Conservation (phyloP, 192 early-diverging fungal species). For the Coemansia sp. region DNA sequence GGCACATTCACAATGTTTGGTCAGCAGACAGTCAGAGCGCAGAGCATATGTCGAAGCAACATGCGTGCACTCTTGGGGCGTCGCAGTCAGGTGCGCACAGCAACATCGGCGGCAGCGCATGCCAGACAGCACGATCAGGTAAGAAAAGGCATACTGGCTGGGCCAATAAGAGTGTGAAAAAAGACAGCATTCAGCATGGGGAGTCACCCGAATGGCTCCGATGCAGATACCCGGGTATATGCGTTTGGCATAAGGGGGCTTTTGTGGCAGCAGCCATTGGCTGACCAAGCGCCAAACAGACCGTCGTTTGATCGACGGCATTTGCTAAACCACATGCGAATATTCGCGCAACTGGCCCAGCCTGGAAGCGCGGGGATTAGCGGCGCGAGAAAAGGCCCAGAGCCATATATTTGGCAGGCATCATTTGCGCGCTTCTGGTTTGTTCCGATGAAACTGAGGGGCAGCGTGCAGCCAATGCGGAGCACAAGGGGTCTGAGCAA, state of each 20-base stretch:
- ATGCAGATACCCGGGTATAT: slow-evolving; percentile 1
- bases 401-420: neutral
- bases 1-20: slow-evolving; percentile 1
- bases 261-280: neutral
- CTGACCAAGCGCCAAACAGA: neutral
- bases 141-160: neutral
- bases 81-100: neutral
- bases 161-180: neutral
- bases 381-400: neutral
- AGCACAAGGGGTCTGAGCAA: too few species aligned
- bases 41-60: neutral
- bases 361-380: slow-evolving; percentile 16
- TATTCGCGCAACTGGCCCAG: too few species aligned
- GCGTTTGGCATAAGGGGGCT: neutral
- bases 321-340: too few species aligned
- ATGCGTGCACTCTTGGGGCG: neutral
- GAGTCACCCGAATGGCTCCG: slow-evolving; percentile 3
- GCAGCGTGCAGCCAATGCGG: neutral
- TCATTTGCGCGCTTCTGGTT: neutral
- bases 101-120: slow-evolving; percentile 3
- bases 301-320: too few species aligned
- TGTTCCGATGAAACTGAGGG: neutral
- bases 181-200: neutral
- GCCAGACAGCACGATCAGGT: neutral
- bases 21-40: neutral